Evolutionary conservation across 306 rosid genomes (phyloP).

Genomic region (Arachis stenosperma): DNA sequence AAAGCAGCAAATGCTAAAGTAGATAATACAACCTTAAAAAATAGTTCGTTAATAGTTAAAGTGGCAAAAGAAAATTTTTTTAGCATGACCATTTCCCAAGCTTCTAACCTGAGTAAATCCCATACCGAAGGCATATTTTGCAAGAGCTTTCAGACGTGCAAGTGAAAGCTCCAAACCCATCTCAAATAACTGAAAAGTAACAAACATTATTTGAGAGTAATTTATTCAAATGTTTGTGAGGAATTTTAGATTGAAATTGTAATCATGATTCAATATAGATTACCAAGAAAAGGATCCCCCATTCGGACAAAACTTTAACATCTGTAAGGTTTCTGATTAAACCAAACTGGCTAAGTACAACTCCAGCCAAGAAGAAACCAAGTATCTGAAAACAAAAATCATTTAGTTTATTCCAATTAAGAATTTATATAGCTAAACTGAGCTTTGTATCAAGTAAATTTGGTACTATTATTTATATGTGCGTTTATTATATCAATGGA

Average conservation of each 20-base stretch:
- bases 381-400: slow-evolving; percentile 75
- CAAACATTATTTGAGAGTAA: slow-evolving; percentile 30
- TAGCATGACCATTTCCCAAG: slow-evolving; percentile 27
- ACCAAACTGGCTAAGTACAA: slow-evolving; percentile 92
- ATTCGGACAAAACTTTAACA: slow-evolving; percentile 92
- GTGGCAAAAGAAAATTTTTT: slow-evolving; percentile 8
- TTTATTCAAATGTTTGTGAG: neutral
- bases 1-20: slow-evolving; percentile 97
- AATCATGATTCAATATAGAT: neutral
- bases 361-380: slow-evolving; percentile 97
- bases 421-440: neutral
- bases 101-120: slow-evolving; percentile 91
- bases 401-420: slow-evolving; percentile 27
- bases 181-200: slow-evolving; percentile 85
- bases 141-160: slow-evolving; percentile 98
- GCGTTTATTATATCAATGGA: too few relatives aligned
- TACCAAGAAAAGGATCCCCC: slow-evolving; percentile 99
- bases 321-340: slow-evolving; percentile 91
- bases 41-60: slow-evolving; percentile 31
- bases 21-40: slow-evolving; percentile 83
- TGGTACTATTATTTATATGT: too few relatives aligned
- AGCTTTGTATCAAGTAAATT: too few relatives aligned
- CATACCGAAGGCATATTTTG: slow-evolving; percentile 94
- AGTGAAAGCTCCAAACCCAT: slow-evolving; percentile 99
- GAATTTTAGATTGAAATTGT: neutral